These are phyloP conservation scores for Termitomyces sp. DNA, from an alignment of 768 basidiomycete genomes.

Conservation along the genomic window DNA sequence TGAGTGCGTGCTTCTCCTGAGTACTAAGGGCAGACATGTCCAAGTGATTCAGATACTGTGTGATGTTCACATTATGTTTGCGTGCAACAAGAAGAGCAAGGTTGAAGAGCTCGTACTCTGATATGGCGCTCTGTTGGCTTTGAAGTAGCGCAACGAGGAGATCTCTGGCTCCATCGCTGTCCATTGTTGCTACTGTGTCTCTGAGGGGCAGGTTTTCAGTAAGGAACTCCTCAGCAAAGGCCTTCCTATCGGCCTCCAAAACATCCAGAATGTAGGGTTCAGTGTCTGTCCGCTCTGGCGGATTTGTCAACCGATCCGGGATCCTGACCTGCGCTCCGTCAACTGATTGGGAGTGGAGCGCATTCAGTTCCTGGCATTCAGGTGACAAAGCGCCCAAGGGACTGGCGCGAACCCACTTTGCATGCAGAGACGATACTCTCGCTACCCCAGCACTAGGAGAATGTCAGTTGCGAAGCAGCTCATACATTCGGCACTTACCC, in stretches of 20 bases:
- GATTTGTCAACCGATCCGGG: constrained; percentile 50
- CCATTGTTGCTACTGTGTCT: constrained; percentile 19
- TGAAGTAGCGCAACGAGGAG: constrained; percentile 45
- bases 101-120: constrained; percentile 60
- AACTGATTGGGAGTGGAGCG: constrained; percentile 66
- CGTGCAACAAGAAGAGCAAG: constrained; percentile 44
- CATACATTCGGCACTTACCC: constrained; percentile 32
- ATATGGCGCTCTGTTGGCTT: constrained; percentile 48
- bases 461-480: neutral
- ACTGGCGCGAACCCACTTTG: constrained; percentile 55
- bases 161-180: constrained; percentile 35
- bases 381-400: constrained; percentile 55
- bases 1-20: constrained; percentile 52
- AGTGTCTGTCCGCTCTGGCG: constrained; percentile 39
- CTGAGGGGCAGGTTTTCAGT: constrained; percentile 18
- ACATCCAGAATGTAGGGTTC: constrained; percentile 48
- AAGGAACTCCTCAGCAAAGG: constrained; percentile 43
- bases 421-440: constrained; percentile 51
- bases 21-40: constrained; percentile 55
- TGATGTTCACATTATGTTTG: constrained; percentile 40
- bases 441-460: constrained; percentile 51
- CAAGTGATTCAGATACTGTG: constrained; percentile 45
- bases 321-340: constrained; percentile 63
- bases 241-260: constrained; percentile 41
- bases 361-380: constrained; percentile 71